phyloP scores from a whole-genome alignment of 768 basidiomycete species.

The Naganishia friedmannii region DNA sequence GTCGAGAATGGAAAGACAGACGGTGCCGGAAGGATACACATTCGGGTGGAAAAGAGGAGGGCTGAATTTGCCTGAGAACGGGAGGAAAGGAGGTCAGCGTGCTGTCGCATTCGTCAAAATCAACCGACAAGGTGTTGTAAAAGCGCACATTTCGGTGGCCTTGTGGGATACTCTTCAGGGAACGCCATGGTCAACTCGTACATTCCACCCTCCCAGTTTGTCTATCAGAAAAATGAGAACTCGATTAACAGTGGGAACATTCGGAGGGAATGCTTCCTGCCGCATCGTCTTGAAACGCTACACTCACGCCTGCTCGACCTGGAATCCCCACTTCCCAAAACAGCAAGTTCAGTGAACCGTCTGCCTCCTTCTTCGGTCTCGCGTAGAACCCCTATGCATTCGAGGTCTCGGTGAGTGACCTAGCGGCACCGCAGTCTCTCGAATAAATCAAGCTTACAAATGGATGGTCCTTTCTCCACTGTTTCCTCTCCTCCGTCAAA shows the following conservation, averaged over 20 bases:
- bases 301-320: constrained; percentile 77
- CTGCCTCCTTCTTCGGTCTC: constrained; percentile 79
- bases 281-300: neutral
- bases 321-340: constrained; percentile 99
- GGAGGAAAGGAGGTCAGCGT: neutral
- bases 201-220: constrained; percentile 93
- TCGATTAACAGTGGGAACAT: constrained; percentile 28
- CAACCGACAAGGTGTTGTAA: neutral
- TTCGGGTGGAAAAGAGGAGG: constrained; percentile 97
- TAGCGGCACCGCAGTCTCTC: neutral
- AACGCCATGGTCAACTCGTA: constrained; percentile 92
- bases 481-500: constrained; percentile 93
- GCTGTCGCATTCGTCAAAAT: neutral
- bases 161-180: constrained; percentile 65
- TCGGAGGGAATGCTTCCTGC: neutral
- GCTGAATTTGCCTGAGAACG: constrained; percentile 78
- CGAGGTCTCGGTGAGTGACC: neutral
- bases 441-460: constrained; percentile 63
- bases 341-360: constrained; percentile 94
- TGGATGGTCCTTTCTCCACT: constrained; percentile 98
- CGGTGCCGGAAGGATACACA: constrained; percentile 97
- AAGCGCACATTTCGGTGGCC: constrained; percentile 50
- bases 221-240: constrained; percentile 57
- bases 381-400: constrained; percentile 85
- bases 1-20: constrained; percentile 94